Base-by-base conservation (phyloP, 805 yeast species). In the Candida nonsorbophila region DNA sequence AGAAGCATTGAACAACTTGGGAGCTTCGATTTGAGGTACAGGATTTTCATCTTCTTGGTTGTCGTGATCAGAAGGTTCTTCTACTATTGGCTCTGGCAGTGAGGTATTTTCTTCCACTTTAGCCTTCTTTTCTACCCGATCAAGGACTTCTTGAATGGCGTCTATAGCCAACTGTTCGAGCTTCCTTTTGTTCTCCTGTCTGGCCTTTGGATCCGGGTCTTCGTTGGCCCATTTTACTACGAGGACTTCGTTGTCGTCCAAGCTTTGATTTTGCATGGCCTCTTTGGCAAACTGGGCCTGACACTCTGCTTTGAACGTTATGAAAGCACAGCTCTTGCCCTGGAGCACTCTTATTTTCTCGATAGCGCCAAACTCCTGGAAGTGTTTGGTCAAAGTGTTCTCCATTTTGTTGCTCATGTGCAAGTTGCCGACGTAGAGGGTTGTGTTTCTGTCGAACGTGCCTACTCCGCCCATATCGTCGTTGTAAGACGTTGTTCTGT, bases 391-490 rank as follows among this genome's bases (percentile, higher is more conserved):
- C 14, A 65, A 17, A 4, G 38, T 21, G 27, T 60, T 62, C 37
- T 63, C 74, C 3, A 56, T 45, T 25, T 47, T 58, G 13, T 53
- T 49, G 33, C 44, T 69, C 47, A 62, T 53, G 22, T 53, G 71
- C 12, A 50, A 65, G 40, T 74, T 75, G 8, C 94, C 92, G 2
- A 90, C 72, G 48, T 80, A 88, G 2, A 90, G 51, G 0, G 96
- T 86, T 30, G 77, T 58, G 49, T 87, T 88, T 20, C 65, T 58
- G 41, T 72, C 67, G 49, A 90, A 78, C 14, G 85, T 77, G 0
- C 97, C 98, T 3, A 87, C 80, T 19, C 98, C 98, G 16, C 82
- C 77, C 96, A 87, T 87, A 55, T 90, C 97, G 41, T 90, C 96
- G 41, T 87, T 62, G 45, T 84, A 85, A 27, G 77, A 82, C 1